These are phyloP conservation scores for Globisporangium barbulae DNA, from an alignment of 352 stramenopile species.

Conservation along the genomic window DNA sequence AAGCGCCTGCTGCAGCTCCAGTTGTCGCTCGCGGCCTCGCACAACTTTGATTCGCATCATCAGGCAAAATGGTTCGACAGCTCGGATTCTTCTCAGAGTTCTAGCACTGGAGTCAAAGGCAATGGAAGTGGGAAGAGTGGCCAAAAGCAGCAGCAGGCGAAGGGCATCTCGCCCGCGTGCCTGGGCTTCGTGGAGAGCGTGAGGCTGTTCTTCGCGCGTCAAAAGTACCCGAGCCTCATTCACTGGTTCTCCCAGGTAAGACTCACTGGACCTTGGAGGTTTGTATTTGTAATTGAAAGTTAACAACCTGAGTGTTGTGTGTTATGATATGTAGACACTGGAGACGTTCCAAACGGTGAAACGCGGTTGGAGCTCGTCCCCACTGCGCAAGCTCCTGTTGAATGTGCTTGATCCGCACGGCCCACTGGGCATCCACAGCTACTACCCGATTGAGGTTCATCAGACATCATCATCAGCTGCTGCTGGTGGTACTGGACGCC, in stretches of 20 bases:
- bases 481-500: not conserved
- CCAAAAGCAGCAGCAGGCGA: conserved; percentile 3
- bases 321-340: conserved; percentile 41
- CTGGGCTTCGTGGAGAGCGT: conserved; percentile 67
- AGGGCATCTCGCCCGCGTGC: conserved; percentile 39
- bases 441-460: conserved; percentile 60
- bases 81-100: not conserved
- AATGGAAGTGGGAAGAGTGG: conserved; percentile 6
- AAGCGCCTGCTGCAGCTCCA: conserved; percentile 23
- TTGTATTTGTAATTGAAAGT: not conserved
- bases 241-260: conserved; percentile 81
- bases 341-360: conserved; percentile 79
- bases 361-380: conserved; percentile 50
- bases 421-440: conserved; percentile 74
- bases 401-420: conserved; percentile 81
- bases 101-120: not conserved
- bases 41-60: not conserved
- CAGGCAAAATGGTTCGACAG: conserved; percentile 11
- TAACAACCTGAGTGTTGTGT: conserved; percentile 7
- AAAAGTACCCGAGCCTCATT: conserved; percentile 80
- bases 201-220: conserved; percentile 74
- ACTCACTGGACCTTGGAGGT: not conserved
- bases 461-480: not conserved
- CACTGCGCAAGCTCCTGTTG: conserved; percentile 62
- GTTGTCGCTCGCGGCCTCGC: not conserved